Evolutionary conservation across 176 grass and related monocot species (phyloP).

Genomic region (Aechmea fasciata): DNA sequence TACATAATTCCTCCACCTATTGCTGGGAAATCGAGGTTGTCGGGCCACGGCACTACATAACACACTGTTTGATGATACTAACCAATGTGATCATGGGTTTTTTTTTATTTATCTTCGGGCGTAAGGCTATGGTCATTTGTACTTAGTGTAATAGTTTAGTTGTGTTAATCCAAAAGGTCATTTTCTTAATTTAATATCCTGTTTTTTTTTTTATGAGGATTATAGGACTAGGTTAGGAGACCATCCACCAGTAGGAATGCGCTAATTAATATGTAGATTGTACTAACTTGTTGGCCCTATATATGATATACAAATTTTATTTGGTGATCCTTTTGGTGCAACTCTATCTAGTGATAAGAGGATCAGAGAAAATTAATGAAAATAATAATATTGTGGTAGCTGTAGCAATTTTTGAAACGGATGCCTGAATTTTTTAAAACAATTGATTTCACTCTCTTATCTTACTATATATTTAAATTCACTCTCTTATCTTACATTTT

Average conservation of each 20-base stretch:
- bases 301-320: not conserved
- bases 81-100: not conserved
- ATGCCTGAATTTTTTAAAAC: no score
- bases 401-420: no score
- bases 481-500: no score
- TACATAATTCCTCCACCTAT: constrained; percentile 10
- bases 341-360: not conserved
- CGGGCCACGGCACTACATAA: constrained; percentile 30
- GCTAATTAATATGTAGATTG: not conserved
- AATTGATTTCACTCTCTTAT: no score
- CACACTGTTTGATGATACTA: constrained; percentile 4
- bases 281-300: not conserved
- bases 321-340: not conserved
- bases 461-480: no score
- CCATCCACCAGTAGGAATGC: not conserved
- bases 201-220: not conserved
- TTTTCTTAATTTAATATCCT: not conserved
- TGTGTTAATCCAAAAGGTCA: not conserved
- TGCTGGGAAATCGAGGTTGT: constrained; percentile 16
- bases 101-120: no score
- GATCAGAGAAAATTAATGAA: not conserved
- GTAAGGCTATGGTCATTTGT: no score
- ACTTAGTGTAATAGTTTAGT: not conserved
- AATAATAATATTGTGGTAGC: not conserved
- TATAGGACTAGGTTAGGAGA: not conserved